Percentiles rank a stretch among this genome's conserved stretches.
Conservation (phyloP, 108 stramenopile genomes). For the Hondaea fermentalgiana region DNA sequence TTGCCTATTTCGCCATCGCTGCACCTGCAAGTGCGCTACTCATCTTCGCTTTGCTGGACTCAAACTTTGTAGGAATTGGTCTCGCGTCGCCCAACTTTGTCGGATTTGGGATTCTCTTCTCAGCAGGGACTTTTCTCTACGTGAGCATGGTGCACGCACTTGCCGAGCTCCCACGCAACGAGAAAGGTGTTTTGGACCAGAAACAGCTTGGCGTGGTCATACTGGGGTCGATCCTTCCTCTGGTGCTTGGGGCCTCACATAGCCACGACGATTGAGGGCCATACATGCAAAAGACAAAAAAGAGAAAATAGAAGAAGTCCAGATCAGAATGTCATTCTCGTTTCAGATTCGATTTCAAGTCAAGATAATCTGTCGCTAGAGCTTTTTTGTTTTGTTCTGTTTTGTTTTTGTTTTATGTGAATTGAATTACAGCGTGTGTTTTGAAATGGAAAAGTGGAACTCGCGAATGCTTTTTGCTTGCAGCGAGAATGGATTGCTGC, state of each 20-base stretch:
- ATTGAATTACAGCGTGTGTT: too few relatives aligned
- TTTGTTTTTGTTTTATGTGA: too few relatives aligned
- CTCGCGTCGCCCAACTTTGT: not conserved
- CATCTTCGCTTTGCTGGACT: not conserved
- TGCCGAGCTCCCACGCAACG: not conserved
- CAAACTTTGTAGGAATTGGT: not conserved
- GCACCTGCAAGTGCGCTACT: not conserved
- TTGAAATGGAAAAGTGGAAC: too few relatives aligned
- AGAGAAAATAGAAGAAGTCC: too few relatives aligned
- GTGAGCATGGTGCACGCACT: conserved; percentile 1
- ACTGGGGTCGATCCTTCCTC: not conserved
- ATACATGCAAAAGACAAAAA: too few relatives aligned
- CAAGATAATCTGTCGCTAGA: too few relatives aligned
- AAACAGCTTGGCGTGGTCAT: not conserved
- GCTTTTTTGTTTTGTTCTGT: too few relatives aligned
- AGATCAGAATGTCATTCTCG: too few relatives aligned
- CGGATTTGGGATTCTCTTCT: not conserved
- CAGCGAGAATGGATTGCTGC: too few relatives aligned
- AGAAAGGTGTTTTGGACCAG: not conserved
- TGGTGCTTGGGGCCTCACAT: not conserved
- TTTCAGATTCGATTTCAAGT: too few relatives aligned
- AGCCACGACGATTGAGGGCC: not conserved
- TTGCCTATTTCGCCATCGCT: not conserved
- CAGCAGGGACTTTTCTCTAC: not conserved
- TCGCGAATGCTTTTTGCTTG: too few relatives aligned